Percentiles rank a stretch among this genome's conserved stretches.
Conservation (phyloP, 1,284 basidiomycete genomes). For the Golubevia pallescens region DNA sequence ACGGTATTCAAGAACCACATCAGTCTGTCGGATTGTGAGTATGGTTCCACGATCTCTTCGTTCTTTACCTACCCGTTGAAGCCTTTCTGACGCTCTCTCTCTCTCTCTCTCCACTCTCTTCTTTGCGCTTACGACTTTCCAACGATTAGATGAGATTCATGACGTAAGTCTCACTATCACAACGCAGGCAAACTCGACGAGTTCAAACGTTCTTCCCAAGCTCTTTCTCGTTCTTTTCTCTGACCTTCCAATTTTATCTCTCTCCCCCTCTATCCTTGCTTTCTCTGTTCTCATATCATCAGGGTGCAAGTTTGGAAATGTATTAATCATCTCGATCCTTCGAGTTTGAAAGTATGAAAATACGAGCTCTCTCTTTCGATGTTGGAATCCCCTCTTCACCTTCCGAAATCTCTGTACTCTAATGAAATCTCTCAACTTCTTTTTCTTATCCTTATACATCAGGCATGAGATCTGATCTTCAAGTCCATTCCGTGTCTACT, state of each 20-base stretch:
- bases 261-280: not conserved
- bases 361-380: no score
- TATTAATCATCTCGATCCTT: slow-evolving; percentile 5
- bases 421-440: no score
- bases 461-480: no score
- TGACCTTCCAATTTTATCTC: not conserved
- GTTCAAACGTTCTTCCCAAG: no score
- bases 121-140: slow-evolving; percentile 7
- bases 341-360: no score
- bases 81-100: not conserved
- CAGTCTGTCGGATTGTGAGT: slow-evolving; percentile 49
- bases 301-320: slow-evolving; percentile 15
- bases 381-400: no score
- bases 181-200: not conserved
- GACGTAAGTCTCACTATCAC: slow-evolving; percentile 5
- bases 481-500: no score
- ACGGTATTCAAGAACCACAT: slow-evolving; percentile 62
- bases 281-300: not conserved
- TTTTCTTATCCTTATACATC: no score
- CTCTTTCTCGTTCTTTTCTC: not conserved
- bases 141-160: slow-evolving; percentile 20
- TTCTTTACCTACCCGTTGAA: slow-evolving; percentile 2
- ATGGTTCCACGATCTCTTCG: not conserved
- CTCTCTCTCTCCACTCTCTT: no score
- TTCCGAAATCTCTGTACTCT: no score